Evolutionary conservation across 2,329 filamentous ascomycete genomes (phyloP).

Genomic region (Sporothrix protearum): DNA sequence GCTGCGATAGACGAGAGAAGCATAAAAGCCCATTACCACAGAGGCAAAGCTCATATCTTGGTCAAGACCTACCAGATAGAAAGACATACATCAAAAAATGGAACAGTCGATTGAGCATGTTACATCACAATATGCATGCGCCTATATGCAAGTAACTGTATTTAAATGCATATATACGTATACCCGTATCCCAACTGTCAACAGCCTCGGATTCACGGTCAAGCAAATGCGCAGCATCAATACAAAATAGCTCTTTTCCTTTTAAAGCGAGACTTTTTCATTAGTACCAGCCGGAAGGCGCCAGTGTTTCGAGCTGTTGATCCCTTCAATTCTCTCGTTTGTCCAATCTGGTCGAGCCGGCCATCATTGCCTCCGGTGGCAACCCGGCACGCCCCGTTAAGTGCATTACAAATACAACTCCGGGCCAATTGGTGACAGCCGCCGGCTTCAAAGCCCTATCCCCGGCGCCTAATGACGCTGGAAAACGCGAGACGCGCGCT

Average conservation of each 20-base stretch:
- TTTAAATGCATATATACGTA: background rate
- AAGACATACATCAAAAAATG: background rate
- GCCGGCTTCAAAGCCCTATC: constrained; percentile 6
- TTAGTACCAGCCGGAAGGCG: too few species aligned
- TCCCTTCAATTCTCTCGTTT: background rate
- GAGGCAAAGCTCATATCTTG: background rate
- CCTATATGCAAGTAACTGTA: background rate
- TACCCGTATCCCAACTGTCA: background rate
- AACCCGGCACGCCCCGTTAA: background rate
- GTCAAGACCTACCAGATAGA: constrained; percentile 11
- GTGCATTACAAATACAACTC: background rate
- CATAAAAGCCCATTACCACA: background rate
- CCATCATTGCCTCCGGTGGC: background rate
- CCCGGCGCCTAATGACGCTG: constrained; percentile 12
- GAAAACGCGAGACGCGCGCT: constrained; percentile 2
- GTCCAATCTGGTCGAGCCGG: background rate
- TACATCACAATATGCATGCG: background rate
- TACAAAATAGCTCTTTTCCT: background rate
- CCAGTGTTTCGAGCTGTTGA: too few species aligned
- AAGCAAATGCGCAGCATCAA: background rate
- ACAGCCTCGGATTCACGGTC: background rate
- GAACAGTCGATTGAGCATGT: background rate
- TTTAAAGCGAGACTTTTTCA: too few species aligned
- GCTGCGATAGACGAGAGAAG: background rate
- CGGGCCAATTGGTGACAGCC: background rate